Evolutionary conservation across 1,139 yeast genomes (phyloP).

Genomic region (Kazachstania sp.): DNA sequence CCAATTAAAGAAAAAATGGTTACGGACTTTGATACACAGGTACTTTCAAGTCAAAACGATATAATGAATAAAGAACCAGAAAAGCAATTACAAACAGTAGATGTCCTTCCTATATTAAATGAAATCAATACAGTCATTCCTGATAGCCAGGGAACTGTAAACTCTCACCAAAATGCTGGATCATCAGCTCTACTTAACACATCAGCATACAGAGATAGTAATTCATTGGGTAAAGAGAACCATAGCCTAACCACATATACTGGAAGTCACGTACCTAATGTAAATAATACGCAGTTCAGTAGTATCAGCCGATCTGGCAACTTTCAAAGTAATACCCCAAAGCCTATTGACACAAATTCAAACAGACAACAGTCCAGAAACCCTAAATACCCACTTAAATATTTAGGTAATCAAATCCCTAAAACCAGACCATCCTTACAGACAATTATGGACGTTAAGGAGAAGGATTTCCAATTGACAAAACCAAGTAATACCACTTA

Average conservation of each 20-base stretch:
- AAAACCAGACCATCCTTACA: constrained; percentile 35
- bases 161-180: not conserved
- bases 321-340: too few relatives aligned
- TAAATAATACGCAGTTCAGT: too few relatives aligned
- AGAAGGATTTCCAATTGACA: not conserved
- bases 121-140: not conserved
- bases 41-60: not conserved
- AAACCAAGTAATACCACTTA: not conserved
- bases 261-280: too few relatives aligned
- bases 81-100: not conserved
- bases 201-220: not conserved
- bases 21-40: not conserved
- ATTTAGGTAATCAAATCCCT: constrained; percentile 8
- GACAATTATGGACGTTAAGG: constrained; percentile 41
- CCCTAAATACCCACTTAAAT: constrained; percentile 4
- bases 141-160: not conserved
- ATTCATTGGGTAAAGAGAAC: not conserved
- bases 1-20: constrained; percentile 5
- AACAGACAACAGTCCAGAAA: not conserved
- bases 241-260: too few relatives aligned
- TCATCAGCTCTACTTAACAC: not conserved
- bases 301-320: too few relatives aligned
- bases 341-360: not conserved
- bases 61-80: not conserved
- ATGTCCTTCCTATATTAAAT: not conserved